Evolutionary conservation across 208 protist species (phyloP).

Genomic region (Trypanosoma congolense): DNA sequence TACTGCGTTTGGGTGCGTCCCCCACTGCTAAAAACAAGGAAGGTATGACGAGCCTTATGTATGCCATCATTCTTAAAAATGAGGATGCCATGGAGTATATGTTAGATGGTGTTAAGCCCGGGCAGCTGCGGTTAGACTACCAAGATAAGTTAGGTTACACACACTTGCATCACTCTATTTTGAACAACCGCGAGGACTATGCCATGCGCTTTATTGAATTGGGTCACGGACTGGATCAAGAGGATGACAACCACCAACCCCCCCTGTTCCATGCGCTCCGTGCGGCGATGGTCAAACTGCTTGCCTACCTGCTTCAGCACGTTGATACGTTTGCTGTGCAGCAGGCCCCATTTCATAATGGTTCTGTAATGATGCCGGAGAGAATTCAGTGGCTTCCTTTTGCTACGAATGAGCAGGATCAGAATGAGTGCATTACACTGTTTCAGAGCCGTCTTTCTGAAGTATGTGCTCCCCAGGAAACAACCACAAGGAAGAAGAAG

Average conservation of each 20-base stretch:
- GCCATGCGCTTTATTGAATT: slow-evolving; percentile 63
- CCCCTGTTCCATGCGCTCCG: slow-evolving; percentile 61
- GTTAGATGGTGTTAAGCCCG: slow-evolving; percentile 35
- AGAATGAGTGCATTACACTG: slow-evolving; percentile 34
- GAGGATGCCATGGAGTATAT: slow-evolving; percentile 51
- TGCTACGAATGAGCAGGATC: slow-evolving; percentile 27
- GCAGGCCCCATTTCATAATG: slow-evolving; percentile 79
- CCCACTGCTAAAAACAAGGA: slow-evolving; percentile 70
- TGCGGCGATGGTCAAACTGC: slow-evolving; percentile 50
- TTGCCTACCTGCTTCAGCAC: slow-evolving; percentile 35
- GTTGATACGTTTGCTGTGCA: slow-evolving; percentile 72
- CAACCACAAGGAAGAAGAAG: slow-evolving; percentile 47
- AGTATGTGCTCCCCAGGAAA: slow-evolving; percentile 29
- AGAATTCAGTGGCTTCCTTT: slow-evolving; percentile 70
- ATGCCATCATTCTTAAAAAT: slow-evolving; percentile 65
- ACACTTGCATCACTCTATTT: slow-evolving; percentile 71
- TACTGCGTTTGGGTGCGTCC: slow-evolving; percentile 58
- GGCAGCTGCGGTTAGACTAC: slow-evolving; percentile 52
- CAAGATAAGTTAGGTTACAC: slow-evolving; percentile 50
- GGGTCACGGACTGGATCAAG: slow-evolving; percentile 54
- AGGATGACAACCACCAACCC: slow-evolving; percentile 58
- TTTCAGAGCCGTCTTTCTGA: slow-evolving; percentile 64
- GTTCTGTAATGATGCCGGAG: slow-evolving; percentile 58
- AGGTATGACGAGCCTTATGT: slow-evolving; percentile 76
- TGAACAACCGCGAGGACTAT: slow-evolving; percentile 52